phyloP scores from a whole-genome alignment of 1,284 basidiomycete species.

The Ganoderma boninense region DNA sequence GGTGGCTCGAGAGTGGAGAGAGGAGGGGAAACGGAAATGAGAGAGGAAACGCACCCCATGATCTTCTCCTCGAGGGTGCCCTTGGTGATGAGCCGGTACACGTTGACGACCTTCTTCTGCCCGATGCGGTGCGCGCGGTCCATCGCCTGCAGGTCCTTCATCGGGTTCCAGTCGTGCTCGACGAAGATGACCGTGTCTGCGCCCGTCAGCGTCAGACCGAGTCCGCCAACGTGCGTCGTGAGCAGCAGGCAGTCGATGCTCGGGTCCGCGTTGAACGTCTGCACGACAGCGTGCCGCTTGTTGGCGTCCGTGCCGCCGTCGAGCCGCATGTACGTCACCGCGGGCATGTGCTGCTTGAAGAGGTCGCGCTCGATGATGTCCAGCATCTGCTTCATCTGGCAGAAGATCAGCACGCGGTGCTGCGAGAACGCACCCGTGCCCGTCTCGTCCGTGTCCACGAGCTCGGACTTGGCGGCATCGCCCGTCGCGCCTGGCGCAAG shows the following conservation, averaged over 20 bases:
- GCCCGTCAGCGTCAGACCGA: conserved; percentile 96
- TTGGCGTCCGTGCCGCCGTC: conserved; percentile 91
- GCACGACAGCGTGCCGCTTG: conserved; percentile 95
- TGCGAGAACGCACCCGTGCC: conserved; percentile 79
- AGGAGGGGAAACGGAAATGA: conserved; percentile 7
- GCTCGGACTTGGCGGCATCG: conserved; percentile 70
- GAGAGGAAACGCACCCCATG: conserved; percentile 83
- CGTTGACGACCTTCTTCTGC: conserved; percentile 99
- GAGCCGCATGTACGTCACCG: conserved; percentile 97
- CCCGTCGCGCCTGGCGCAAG: conserved; percentile 49
- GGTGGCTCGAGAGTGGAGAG: not conserved
- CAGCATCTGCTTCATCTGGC: conserved; percentile 99
- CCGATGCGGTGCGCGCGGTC: conserved; percentile 98
- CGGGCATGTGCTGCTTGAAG: conserved; percentile 93
- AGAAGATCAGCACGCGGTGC: conserved; percentile 98
- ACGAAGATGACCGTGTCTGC: conserved; percentile 99
- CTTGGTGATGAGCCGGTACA: conserved; percentile 96
- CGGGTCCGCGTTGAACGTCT: conserved; percentile 98
- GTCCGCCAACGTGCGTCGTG: conserved; percentile 96
- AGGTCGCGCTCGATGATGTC: conserved; percentile 97
- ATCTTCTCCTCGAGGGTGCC: conserved; percentile 99
- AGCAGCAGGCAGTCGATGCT: conserved; percentile 97
- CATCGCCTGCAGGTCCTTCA: conserved; percentile 99
- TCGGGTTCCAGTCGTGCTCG: conserved; percentile 99
- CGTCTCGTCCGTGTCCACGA: conserved; percentile 65